A percentile compares a stretch with the other conserved stretches of the same genome.
Conservation (phyloP, 371 early-diverging fungal genomes). For the Batkoa obscura region DNA sequence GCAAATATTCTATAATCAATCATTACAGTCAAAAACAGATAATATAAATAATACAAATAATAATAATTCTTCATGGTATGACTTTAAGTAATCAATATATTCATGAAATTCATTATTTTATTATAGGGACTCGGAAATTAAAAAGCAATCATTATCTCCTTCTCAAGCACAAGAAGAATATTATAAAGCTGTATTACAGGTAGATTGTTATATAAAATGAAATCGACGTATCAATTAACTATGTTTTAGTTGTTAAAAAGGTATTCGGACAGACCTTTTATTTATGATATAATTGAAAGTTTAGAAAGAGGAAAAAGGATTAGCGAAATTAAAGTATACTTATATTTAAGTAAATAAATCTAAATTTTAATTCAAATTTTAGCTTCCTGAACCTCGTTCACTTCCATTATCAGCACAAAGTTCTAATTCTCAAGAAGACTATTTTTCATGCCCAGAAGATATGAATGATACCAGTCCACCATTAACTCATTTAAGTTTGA, state of each 20-base stretch:
- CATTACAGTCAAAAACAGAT: neutral
- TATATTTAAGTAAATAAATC: neutral
- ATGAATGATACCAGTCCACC: no score
- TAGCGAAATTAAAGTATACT: neutral
- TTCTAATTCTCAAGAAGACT: no score
- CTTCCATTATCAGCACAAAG: no score
- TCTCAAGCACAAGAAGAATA: constrained; percentile 2
- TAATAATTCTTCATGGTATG: neutral
- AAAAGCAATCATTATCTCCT: neutral
- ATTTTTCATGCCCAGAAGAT: no score
- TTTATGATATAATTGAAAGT: neutral
- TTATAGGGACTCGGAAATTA: no score
- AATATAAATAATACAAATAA: neutral
- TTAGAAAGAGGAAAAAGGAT: constrained; percentile 2
- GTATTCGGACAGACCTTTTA: neutral
- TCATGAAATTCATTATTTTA: neutral
- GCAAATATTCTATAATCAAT: constrained; percentile 2
- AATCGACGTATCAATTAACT: neutral
- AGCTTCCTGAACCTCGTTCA: neutral
- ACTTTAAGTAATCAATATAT: neutral
- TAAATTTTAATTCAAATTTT: neutral
- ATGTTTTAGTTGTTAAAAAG: neutral
- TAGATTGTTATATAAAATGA: no score
- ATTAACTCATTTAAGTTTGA: no score
- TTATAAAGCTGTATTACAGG: neutral